Evolutionary conservation across 768 basidiomycete species (phyloP).

Genomic region (Candolleomyces aberdarensis): DNA sequence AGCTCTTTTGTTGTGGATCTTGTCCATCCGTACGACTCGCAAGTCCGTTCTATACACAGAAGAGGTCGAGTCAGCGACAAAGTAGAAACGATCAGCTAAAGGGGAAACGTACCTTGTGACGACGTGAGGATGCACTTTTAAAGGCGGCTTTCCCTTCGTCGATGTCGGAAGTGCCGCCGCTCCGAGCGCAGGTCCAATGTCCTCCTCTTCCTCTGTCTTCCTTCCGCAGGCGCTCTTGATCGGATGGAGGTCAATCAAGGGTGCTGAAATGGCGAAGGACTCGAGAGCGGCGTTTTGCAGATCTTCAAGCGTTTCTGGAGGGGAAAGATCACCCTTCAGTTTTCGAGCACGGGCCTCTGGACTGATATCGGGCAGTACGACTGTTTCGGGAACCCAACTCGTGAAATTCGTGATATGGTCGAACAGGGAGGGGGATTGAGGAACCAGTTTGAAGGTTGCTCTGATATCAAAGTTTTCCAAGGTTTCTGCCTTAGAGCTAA

Average conservation of each 20-base stretch:
- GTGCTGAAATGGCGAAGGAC: conserved; percentile 30
- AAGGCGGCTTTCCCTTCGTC: conserved; percentile 13
- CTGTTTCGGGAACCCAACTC: conserved; percentile 23
- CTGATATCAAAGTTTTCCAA: conserved; percentile 31
- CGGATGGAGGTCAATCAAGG: conserved; percentile 31
- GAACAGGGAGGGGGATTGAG: conserved; percentile 26
- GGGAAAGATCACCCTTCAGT: neutral
- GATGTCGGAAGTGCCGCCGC: conserved; percentile 1
- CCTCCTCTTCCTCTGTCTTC: conserved; percentile 11
- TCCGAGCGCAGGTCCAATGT: conserved; percentile 7
- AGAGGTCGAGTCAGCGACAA: neutral
- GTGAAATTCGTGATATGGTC: conserved; percentile 27
- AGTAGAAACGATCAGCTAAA: neutral
- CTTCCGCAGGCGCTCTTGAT: conserved; percentile 20
- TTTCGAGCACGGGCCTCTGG: no score
- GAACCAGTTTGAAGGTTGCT: conserved; percentile 33
- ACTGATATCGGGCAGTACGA: conserved; percentile 10
- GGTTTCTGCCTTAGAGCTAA: conserved; percentile 18
- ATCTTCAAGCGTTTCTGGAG: neutral
- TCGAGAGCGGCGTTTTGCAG: conserved; percentile 27
- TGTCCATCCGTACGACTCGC: conserved; percentile 28
- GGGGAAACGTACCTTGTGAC: conserved; percentile 25
- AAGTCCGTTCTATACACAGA: conserved; percentile 27
- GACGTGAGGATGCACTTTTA: conserved; percentile 31
- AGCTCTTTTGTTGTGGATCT: conserved; percentile 22